Evolutionary conservation across 257 asterid species (phyloP), one percentile per base, ranked within the genome.

Genomic region (Osmanthus fragrans): DNA sequence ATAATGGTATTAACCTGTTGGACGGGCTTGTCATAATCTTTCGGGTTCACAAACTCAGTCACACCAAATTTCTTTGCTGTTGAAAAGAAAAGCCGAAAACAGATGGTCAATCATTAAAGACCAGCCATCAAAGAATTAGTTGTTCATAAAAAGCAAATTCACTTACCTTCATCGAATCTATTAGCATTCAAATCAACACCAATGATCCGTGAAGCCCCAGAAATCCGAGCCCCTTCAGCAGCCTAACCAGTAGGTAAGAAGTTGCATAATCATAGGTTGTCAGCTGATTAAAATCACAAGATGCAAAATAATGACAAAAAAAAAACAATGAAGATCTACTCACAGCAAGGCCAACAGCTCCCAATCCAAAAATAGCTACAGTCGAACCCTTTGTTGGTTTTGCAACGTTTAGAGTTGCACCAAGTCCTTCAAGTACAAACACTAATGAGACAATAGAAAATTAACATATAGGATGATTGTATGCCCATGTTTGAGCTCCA

Each of bases 341-440:
- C 80, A 92, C 94, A 45, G 88, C 96, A 77, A 91, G 93, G 16
- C 96, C 97, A 66, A 91, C 95, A 34, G 92, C 92, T 13, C 97
- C 97, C 16, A 92, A 83, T 68, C 97, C 94, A 23, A 93, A 93
- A 71, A 88, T 56, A 58, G 94, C 97, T 33, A 91, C 94, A 0
- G 91, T 77, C 0, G 94, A 88, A 4, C 97, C 96, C 81, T 86
- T 87, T 11, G 47, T 78, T 0, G 96, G 97, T 79, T 91, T 93
- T 0, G 97, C 97, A 78, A 91, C 94, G 80, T 92, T 92, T 87
- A 92, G 30, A 19, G 92, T 88, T 70, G 97, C 97, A 72, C 96
- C 97, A 73, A 93, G 89, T 30, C 97, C 97, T 90, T 42, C 16
- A 40, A 15, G 54, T n/a, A 40, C 47, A 40, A 40, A 9, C 3